Base-by-base conservation (phyloP, 1,139 yeast genomes). In the Pichia sp. region DNA sequence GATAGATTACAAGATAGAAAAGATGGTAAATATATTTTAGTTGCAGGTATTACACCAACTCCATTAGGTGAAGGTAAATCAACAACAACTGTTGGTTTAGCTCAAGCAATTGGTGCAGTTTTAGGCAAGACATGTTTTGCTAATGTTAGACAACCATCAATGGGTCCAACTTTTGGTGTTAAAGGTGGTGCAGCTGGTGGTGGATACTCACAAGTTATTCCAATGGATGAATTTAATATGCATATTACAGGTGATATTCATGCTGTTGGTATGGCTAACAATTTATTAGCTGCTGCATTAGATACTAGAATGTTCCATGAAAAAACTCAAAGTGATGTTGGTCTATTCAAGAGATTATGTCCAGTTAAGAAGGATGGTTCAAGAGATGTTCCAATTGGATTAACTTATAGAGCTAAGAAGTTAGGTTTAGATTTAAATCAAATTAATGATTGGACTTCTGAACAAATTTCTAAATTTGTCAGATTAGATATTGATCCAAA, bases 121-220 rank as follows among this genome's bases (percentile, higher is more conserved):
- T 74, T 90, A 62, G 79, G 85, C 55, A 85, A 86, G 68, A 80
- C 84, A 52, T 90, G 90, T 22, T 84, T 92, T 65, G 98, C 98
- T 54, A 90, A 88, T 65, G 96, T 92, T 51, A 85, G 98, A 71
- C 98, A 92, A 69, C 98, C 98, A 40, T 85, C 95, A 18, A 90
- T 92, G 97, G 98, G 98, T 46, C 98, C 98, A 52, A 92, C 98
- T 22, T 92, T 92, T 63, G 98, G 98, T 70, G 89, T 92, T 65
- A 92, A 90, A 71, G 97, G 97, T 67, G 98, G 98, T 70, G 98
- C 98, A 55, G 97, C 98, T 20, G 98, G 98, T 65, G 98, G 98
- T 66, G 98, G 98, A 53, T 92, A 90, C 70, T 85, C 97, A 11
- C 97, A 92, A 72, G 97, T 92, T 45, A 89, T 92, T 63, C 98